A percentile compares a stretch with the other conserved stretches of the same genome.
phyloP scores from a whole-genome alignment of 192 early-diverging fungal genomes.

The Allomyces javanicus region DNA sequence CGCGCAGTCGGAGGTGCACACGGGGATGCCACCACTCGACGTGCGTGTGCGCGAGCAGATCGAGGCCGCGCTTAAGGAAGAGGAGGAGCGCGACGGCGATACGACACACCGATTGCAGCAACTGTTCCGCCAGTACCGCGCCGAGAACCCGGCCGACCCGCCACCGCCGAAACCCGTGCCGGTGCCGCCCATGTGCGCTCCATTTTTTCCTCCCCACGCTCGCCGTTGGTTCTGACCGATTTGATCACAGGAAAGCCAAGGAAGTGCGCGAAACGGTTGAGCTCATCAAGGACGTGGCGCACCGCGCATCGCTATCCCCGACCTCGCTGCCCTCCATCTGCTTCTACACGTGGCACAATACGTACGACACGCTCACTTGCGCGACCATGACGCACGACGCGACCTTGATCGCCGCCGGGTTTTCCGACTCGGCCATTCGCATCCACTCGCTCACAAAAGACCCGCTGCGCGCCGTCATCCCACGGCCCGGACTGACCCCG shows the following conservation, averaged over 20 bases:
- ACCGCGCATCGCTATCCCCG: constrained; percentile 45
- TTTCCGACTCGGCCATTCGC: constrained; percentile 80
- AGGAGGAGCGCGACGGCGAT: too few relatives aligned
- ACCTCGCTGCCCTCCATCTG: constrained; percentile 67
- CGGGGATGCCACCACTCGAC: neutral
- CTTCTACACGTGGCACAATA: constrained; percentile 92
- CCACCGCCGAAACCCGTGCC: constrained; percentile 22
- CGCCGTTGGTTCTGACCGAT: too few relatives aligned
- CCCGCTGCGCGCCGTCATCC: constrained; percentile 24
- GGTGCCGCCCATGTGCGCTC: constrained; percentile 26
- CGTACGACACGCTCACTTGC: constrained; percentile 66
- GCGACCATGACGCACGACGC: constrained; percentile 62
- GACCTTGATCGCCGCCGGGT: constrained; percentile 66
- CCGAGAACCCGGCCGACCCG: neutral
- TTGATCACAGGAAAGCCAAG: constrained; percentile 57
- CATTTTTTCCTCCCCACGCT: too few relatives aligned
- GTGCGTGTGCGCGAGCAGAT: neutral
- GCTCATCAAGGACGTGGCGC: constrained; percentile 49
- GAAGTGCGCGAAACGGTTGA: constrained; percentile 67
- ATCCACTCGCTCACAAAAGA: constrained; percentile 77
- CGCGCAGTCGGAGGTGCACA: constrained; percentile 26
- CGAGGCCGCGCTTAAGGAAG: neutral
- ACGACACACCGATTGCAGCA: neutral
- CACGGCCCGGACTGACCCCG: neutral
- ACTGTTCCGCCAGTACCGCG: neutral